phyloP scores from a whole-genome alignment of 345 rosid genomes.

The Acer saccharum region DNA sequence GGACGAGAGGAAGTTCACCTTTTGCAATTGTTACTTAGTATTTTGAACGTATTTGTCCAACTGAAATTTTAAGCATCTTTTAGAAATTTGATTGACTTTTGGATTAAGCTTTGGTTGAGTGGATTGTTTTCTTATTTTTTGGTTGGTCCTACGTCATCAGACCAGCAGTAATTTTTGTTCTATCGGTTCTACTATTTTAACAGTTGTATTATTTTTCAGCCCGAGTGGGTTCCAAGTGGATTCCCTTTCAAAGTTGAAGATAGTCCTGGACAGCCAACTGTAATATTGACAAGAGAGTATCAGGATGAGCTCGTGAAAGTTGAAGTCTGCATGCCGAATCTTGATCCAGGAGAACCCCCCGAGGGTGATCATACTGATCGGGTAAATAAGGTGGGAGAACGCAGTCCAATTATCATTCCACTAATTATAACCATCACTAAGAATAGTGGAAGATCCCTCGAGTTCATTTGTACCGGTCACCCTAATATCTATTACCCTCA shows the following conservation, averaged over 20 bases:
- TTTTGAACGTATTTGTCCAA: background rate
- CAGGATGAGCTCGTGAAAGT: slow-evolving; percentile 69
- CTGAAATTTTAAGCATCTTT: background rate
- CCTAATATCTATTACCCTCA: slow-evolving; percentile 37
- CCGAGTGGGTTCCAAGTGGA: slow-evolving; percentile 41
- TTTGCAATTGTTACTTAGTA: background rate
- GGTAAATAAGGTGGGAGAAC: slow-evolving; percentile 29
- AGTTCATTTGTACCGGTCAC: slow-evolving; percentile 66
- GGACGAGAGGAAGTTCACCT: too few species aligned
- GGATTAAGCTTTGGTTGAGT: background rate
- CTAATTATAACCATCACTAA: slow-evolving; percentile 63
- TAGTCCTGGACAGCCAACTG: slow-evolving; percentile 56
- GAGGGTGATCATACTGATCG: slow-evolving; percentile 31
- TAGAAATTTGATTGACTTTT: background rate
- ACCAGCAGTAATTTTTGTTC: background rate
- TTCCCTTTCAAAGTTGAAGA: slow-evolving; percentile 86
- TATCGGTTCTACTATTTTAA: background rate
- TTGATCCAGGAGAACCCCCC: slow-evolving; percentile 61
- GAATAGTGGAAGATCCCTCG: slow-evolving; percentile 57
- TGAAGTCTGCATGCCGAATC: slow-evolving; percentile 86
- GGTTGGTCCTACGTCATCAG: background rate
- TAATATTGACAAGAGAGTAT: slow-evolving; percentile 64
- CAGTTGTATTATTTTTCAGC: background rate
- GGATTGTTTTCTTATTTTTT: background rate
- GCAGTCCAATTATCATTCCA: slow-evolving; percentile 57